Evolutionary conservation across 805 yeast genomes (phyloP).

Genomic region (Metahyphopichia silvanorum): DNA sequence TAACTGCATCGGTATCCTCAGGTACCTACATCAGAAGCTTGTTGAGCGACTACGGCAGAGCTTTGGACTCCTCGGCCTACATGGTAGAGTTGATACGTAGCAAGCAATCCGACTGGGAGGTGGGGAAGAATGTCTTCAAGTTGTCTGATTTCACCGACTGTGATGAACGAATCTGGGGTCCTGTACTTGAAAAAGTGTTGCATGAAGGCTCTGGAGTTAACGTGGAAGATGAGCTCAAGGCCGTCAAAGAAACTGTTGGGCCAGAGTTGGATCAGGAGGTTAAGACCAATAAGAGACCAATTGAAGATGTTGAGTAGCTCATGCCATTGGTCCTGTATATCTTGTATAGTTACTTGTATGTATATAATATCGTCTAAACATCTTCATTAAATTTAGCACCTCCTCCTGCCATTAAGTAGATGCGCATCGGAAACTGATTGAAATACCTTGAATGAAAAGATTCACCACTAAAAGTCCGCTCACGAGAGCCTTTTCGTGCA

Average conservation of each 20-base stretch:
- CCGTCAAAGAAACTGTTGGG: not conserved
- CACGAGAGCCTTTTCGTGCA: no score
- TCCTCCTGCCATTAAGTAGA: no score
- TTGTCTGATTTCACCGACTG: slow-evolving; percentile 61
- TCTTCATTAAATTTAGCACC: no score
- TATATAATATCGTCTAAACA: no score
- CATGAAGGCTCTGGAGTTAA: slow-evolving; percentile 22
- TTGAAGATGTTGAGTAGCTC: slow-evolving; percentile 5
- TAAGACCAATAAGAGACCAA: slow-evolving; percentile 3
- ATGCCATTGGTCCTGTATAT: no score
- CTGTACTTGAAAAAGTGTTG: slow-evolving; percentile 55
- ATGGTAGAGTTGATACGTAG: slow-evolving; percentile 79
- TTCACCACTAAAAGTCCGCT: no score
- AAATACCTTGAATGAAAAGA: no score
- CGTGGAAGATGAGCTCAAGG: slow-evolving; percentile 17
- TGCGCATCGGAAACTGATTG: no score
- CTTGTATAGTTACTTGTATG: no score
- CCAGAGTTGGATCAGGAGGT: slow-evolving; percentile 4
- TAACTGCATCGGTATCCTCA: slow-evolving; percentile 79
- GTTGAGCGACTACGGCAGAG: slow-evolving; percentile 83
- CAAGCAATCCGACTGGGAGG: slow-evolving; percentile 81
- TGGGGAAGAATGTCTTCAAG: slow-evolving; percentile 66
- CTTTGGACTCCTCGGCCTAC: slow-evolving; percentile 76
- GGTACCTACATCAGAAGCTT: slow-evolving; percentile 94
- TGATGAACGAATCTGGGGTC: slow-evolving; percentile 67